phyloP scores from a whole-genome alignment of 768 basidiomycete genomes.

The Gymnopilus dilepis region DNA sequence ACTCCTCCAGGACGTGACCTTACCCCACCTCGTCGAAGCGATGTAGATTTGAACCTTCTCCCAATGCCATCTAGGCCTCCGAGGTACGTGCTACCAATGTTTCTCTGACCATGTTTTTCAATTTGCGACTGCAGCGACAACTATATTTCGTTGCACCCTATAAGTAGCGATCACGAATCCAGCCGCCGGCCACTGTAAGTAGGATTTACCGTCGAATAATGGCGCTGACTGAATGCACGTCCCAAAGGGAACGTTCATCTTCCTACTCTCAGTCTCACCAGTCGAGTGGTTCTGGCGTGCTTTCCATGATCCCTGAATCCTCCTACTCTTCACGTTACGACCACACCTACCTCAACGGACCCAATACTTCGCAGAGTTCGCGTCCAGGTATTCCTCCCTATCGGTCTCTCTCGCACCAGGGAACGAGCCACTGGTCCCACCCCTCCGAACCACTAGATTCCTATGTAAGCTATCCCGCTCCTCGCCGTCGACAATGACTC shows the following conservation, averaged over 20 bases:
- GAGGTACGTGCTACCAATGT: slow-evolving; percentile 37
- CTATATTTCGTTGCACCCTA: slow-evolving; percentile 48
- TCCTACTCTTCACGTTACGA: slow-evolving; percentile 60
- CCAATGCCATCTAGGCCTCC: slow-evolving; percentile 47
- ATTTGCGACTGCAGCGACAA: slow-evolving; percentile 41
- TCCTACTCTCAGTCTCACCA: slow-evolving; percentile 52
- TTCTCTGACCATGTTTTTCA: slow-evolving; percentile 12
- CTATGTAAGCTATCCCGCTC: slow-evolving; percentile 54
- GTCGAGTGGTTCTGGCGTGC: slow-evolving; percentile 40
- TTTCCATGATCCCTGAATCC: slow-evolving; percentile 68
- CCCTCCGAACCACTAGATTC: slow-evolving; percentile 62
- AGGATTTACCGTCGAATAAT: slow-evolving; percentile 2
- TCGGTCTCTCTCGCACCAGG: slow-evolving; percentile 55
- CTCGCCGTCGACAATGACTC: slow-evolving; percentile 10
- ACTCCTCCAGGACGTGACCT: slow-evolving; percentile 73
- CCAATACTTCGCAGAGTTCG: slow-evolving; percentile 39
- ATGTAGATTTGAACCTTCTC: slow-evolving; percentile 44
- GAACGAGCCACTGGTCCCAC: slow-evolving; percentile 60
- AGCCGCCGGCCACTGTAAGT: slow-evolving; percentile 55
- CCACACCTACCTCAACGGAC: slow-evolving; percentile 45
- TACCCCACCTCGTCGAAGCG: slow-evolving; percentile 63
- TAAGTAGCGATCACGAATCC: slow-evolving; percentile 49
- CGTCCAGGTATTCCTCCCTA: slow-evolving; percentile 48
- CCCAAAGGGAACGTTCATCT: slow-evolving; percentile 45
- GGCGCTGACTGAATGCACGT: slow-evolving; percentile 17